Evolutionary conservation across 768 basidiomycete species (phyloP).

Genomic region (Russula lepida): DNA sequence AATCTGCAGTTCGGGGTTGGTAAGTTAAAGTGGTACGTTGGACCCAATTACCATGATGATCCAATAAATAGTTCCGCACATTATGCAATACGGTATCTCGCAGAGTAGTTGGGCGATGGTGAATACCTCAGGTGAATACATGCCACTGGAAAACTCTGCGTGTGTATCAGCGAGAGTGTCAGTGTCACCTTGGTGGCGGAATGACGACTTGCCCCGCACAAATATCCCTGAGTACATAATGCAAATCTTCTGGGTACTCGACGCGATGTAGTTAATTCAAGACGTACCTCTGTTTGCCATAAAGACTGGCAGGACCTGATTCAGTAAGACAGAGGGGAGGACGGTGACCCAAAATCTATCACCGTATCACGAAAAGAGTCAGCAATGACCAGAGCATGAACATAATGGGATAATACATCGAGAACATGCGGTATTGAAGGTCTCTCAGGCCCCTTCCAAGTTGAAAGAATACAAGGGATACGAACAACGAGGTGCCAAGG

Average conservation of each 20-base stretch:
- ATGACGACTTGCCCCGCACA: constrained; percentile 23
- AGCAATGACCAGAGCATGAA: neutral
- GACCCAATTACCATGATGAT: constrained; percentile 45
- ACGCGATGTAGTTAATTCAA: neutral
- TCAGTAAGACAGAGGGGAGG: constrained; percentile 67
- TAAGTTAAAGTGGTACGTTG: neutral
- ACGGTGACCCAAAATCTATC: constrained; percentile 53
- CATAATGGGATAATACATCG: constrained; percentile 44
- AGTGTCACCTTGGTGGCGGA: neutral
- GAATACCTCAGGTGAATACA: constrained; percentile 82
- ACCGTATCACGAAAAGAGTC: neutral
- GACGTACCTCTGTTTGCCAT: constrained; percentile 52
- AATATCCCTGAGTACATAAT: constrained; percentile 29
- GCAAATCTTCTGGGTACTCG: neutral
- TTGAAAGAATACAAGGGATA: constrained; percentile 74
- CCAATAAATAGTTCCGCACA: constrained; percentile 73
- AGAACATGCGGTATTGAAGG: constrained; percentile 74
- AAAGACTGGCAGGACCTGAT: constrained; percentile 78
- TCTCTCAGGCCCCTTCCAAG: constrained; percentile 56
- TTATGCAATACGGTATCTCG: constrained; percentile 67
- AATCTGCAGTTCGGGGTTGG: constrained; percentile 26
- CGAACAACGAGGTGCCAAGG: constrained; percentile 57
- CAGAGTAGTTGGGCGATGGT: constrained; percentile 74
- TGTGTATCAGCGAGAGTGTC: neutral
- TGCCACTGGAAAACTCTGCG: constrained; percentile 69